A percentile compares a stretch with the other conserved stretches of the same genome.
Conservation (phyloP, 2,329 filamentous ascomycete genomes). For the Chrysoporthe cubensis region DNA sequence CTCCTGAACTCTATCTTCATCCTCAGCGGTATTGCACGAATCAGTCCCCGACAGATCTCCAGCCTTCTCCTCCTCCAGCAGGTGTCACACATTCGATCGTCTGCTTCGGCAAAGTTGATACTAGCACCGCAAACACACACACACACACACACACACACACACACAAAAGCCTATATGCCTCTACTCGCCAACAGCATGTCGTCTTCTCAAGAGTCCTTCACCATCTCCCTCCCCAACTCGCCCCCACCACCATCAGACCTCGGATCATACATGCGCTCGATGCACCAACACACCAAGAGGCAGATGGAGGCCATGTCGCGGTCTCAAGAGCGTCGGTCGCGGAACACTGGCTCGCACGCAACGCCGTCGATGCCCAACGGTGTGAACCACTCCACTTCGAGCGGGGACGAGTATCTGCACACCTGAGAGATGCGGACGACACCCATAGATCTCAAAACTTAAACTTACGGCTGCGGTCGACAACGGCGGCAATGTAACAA, state of each 20-base stretch:
- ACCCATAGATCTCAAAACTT: neutral
- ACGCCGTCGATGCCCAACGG: conserved; percentile 36
- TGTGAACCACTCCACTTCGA: conserved; percentile 23
- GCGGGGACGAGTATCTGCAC: conserved; percentile 31
- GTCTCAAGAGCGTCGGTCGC: conserved; percentile 43
- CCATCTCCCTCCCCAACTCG: conserved; percentile 32
- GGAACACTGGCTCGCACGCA: conserved; percentile 20
- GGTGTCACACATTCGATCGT: neutral
- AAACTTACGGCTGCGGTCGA: neutral
- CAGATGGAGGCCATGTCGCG: conserved; percentile 64
- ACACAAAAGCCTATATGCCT: conserved; percentile 22
- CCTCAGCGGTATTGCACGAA: neutral
- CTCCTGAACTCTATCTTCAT: neutral
- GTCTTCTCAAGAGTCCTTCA: conserved; percentile 31
- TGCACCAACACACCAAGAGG: conserved; percentile 67
- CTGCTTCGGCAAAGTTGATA: neutral
- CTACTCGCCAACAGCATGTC: conserved; percentile 32
- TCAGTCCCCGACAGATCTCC: neutral
- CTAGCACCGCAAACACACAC: no score
- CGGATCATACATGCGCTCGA: conserved; percentile 58
- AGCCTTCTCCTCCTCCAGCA: neutral
- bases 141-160: neutral
- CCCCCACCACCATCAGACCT: conserved; percentile 37
- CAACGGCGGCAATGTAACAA: neutral
- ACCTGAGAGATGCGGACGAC: conserved; percentile 24